These are phyloP conservation scores for Albizia julibrissin DNA, from an alignment of 306 rosid species.

Conservation along the genomic window DNA sequence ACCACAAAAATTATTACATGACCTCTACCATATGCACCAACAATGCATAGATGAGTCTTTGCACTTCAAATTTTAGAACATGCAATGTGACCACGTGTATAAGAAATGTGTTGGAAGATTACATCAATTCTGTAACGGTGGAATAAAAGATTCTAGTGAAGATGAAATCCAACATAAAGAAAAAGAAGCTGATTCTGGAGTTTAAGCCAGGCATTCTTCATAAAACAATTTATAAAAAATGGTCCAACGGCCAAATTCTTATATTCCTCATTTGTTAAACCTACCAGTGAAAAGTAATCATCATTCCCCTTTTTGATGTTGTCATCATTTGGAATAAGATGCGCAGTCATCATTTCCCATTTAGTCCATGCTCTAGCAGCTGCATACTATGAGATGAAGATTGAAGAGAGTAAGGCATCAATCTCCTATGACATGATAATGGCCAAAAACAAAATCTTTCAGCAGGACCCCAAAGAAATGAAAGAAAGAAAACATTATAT, in stretches of 20 bases:
- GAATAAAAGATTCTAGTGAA: neutral
- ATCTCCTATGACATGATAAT: constrained; percentile 1
- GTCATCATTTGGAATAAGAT: constrained; percentile 85
- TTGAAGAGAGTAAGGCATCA: constrained; percentile 21
- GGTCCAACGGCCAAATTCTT: neutral
- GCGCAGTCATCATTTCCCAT: constrained; percentile 98
- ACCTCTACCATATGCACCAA: neutral
- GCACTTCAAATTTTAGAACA: neutral
- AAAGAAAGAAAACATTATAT: neutral
- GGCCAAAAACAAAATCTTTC: constrained; percentile 6
- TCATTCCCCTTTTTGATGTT: constrained; percentile 78
- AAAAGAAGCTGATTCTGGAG: neutral
- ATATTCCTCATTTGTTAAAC: constrained; percentile 26
- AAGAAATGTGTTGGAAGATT: neutral
- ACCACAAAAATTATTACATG: neutral
- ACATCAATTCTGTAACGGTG: neutral
- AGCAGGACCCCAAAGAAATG: neutral
- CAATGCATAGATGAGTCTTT: neutral
- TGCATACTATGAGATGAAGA: constrained; percentile 62
- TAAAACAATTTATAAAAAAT: neutral
- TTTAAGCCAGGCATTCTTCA: neutral
- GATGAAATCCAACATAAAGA: neutral
- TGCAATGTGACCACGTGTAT: neutral
- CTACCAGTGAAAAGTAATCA: constrained; percentile 80
- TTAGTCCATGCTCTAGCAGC: constrained; percentile 99